A percentile compares a stretch with the other conserved stretches of the same genome.
Evolutionary conservation across 225 moss, liverwort and hornwort genomes (phyloP).

Genomic region (Bryoerythrophyllum caledonicum): DNA sequence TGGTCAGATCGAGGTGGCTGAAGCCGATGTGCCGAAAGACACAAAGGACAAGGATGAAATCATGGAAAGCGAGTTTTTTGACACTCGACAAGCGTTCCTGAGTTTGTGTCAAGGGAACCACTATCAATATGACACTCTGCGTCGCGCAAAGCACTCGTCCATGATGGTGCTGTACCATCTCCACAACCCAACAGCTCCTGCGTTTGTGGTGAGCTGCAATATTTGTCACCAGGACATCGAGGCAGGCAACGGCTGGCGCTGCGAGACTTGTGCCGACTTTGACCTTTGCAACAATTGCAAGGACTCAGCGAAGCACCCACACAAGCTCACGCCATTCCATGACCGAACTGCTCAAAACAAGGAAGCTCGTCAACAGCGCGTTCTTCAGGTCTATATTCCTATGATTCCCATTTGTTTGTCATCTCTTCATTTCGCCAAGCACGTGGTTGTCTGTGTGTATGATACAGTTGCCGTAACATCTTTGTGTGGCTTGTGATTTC

Average conservation of each 20-base stretch:
- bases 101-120: conserved; percentile 99
- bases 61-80: conserved; percentile 99
- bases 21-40: conserved; percentile 70
- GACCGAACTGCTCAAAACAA: conserved; percentile 96
- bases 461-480: conserved; percentile 17
- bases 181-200: conserved; percentile 97
- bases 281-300: conserved; percentile 94
- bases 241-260: conserved; percentile 95
- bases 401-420: neutral
- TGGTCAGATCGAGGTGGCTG: conserved; percentile 69
- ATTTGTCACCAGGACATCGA: conserved; percentile 90
- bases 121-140: conserved; percentile 96
- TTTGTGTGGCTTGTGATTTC: conserved; percentile 34
- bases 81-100: conserved; percentile 96
- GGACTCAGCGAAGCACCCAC: conserved; percentile 79
- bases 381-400: conserved; percentile 68
- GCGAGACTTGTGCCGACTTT: conserved; percentile 98
- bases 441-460: neutral
- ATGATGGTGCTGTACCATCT: conserved; percentile 99
- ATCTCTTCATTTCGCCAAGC: neutral
- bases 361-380: conserved; percentile 94
- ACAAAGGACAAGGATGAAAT: conserved; percentile 97
- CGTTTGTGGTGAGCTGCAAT: conserved; percentile 96
- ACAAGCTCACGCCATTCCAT: conserved; percentile 81
- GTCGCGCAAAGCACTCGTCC: conserved; percentile 95